A percentile compares a stretch with the other conserved stretches of the same genome.
These are phyloP conservation scores for Chrysoporthe deuterocubensis DNA, from an alignment of 2,329 filamentous ascomycete species.

Conservation along the genomic window DNA sequence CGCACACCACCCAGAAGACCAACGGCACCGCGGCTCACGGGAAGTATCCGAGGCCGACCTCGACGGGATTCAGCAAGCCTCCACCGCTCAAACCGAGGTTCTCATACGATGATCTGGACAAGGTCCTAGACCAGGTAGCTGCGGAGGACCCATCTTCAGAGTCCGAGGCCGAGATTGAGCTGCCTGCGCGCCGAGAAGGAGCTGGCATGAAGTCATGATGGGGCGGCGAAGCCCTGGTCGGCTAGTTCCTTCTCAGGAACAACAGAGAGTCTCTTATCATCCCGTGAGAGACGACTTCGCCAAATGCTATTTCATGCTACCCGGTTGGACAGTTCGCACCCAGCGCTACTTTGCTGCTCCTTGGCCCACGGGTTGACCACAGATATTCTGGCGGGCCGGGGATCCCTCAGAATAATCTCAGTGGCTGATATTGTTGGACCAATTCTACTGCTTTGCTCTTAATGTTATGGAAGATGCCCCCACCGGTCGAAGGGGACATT, in stretches of 20 bases:
- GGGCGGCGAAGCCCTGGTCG: no score
- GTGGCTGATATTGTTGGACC: not conserved
- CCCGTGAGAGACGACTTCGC: no score
- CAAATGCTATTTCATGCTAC: not conserved
- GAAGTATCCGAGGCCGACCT: slow-evolving; percentile 50
- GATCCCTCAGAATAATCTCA: not conserved
- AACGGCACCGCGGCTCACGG: slow-evolving; percentile 45
- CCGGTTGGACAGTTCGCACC: not conserved
- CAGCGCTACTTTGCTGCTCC: not conserved
- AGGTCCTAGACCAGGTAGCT: slow-evolving; percentile 59
- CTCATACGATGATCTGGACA: slow-evolving; percentile 61
- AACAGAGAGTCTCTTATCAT: not conserved
- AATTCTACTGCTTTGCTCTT: not conserved
- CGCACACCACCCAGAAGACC: slow-evolving; percentile 48
- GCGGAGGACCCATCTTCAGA: slow-evolving; percentile 58
- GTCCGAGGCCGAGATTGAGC: slow-evolving; percentile 61
- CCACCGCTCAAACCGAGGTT: slow-evolving; percentile 47
- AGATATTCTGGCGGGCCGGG: no score
- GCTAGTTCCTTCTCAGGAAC: not conserved
- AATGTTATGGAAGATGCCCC: not conserved
- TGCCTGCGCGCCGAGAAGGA: slow-evolving; percentile 42
- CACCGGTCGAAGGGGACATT: not conserved
- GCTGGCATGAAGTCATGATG: slow-evolving; percentile 17
- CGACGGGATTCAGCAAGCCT: slow-evolving; percentile 50
- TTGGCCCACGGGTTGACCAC: not conserved